Evolutionary conservation across 192 early-diverging fungal species (phyloP).

Genomic region (Podila verticillata): DNA sequence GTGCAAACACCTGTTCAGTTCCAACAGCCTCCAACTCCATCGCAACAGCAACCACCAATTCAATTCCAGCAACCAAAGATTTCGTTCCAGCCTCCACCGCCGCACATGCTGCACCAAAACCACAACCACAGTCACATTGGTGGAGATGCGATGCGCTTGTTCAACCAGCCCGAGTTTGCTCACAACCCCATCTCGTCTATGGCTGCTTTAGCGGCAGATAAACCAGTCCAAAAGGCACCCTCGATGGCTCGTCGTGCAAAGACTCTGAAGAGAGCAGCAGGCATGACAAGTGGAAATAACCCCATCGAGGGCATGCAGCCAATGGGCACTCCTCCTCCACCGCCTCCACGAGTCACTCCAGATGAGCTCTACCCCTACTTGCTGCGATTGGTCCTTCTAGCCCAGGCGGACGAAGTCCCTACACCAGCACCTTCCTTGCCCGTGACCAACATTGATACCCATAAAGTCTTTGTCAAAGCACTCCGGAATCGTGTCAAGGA

Average conservation of each 20-base stretch:
- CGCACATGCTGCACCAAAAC: neutral
- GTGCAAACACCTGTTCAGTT: neutral
- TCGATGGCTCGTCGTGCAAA: conserved; percentile 40
- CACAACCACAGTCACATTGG: conserved; percentile 41
- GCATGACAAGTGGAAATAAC: conserved; percentile 18
- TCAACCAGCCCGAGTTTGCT: conserved; percentile 34
- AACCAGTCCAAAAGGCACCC: conserved; percentile 34
- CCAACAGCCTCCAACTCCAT: neutral
- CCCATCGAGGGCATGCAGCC: neutral
- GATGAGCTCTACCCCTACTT: conserved; percentile 46
- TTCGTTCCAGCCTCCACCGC: conserved; percentile 12
- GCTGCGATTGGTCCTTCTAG: conserved; percentile 30
- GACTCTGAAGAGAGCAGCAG: conserved; percentile 31
- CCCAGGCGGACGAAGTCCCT: conserved; percentile 29
- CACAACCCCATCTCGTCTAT: conserved; percentile 39
- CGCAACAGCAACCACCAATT: neutral
- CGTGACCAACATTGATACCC: conserved; percentile 50
- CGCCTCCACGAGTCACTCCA: conserved; percentile 14
- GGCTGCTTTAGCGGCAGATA: conserved; percentile 24
- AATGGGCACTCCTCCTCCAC: conserved; percentile 2
- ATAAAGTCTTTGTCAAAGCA: conserved; percentile 56
- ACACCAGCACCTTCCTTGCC: conserved; percentile 10
- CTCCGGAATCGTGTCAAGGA: conserved; percentile 54
- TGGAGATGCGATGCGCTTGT: conserved; percentile 29
- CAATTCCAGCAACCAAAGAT: conserved; percentile 10